Evolutionary conservation across 371 early-diverging fungal species (phyloP), one percentile per base, ranked within the genome.

Genomic region (Enterospora canceri): DNA sequence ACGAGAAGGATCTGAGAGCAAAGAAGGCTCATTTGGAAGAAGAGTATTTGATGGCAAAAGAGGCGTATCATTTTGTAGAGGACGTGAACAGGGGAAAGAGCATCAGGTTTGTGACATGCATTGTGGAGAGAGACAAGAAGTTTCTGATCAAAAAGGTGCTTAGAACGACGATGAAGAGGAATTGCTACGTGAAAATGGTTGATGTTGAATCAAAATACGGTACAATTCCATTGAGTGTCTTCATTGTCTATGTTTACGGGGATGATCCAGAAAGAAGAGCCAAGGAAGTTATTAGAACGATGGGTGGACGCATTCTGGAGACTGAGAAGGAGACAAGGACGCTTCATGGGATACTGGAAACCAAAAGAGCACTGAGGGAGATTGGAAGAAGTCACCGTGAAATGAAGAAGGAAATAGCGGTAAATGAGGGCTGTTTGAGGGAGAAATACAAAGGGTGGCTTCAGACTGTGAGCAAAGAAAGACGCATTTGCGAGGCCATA

Each of bases 231-330:
- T 71, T 74, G 62, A 68, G 51, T 23, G 70, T 74, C 12, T 74
- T 77, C 71, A 75, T 81, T 23, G 70, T 77, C 19, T 76, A 77
- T 71, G 76, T 76, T 35, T 73, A 75, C 58, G 79, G 77, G 51
- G 60, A 46, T 32, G 67, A 68, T 28, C 68, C 79, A 26, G 49
- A 70, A 21, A 62, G 65, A 4, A 71, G 64, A 51, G 66, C 71
- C 1, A 74, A 48, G 28, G 61, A 73, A 15, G 75, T 78, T n/a
- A 75, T 75, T 51, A 51, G 53, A 24, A 70, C 73, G 12, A 59
- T 81, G 29, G 76, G 71, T 26, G 79, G 75, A 4, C 40, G 75
- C 33, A 61, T 79, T 18, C 24, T 65, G 0, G 59, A 71, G 40
- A 28, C 33, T 29, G 54, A 64, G n/a, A 72, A 56, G n/a, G 67